Evolutionary conservation across 2,329 filamentous ascomycete species (phyloP).

Genomic region (Verticillium alfalfae): DNA sequence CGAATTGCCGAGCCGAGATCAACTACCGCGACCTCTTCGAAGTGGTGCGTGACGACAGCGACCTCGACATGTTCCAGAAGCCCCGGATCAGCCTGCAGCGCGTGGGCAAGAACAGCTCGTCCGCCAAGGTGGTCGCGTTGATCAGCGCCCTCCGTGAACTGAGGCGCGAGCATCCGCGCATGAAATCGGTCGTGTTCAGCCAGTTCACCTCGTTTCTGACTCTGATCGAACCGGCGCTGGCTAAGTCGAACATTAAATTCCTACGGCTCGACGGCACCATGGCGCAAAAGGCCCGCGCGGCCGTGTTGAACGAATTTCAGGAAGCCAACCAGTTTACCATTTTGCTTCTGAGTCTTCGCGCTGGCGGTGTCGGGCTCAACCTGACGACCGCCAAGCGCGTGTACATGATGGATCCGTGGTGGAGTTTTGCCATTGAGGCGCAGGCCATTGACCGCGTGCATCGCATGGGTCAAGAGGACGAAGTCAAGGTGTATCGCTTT

Average conservation of each 20-base stretch:
- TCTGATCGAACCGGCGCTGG: slow-evolving; percentile 78
- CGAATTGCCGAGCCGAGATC: slow-evolving; percentile 82
- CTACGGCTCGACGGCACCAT: slow-evolving; percentile 91
- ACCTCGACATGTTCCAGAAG: slow-evolving; percentile 37
- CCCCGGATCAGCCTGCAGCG: slow-evolving; percentile 56
- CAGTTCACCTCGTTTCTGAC: slow-evolving; percentile 97
- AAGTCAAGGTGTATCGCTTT: slow-evolving; percentile 83
- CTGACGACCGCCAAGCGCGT: slow-evolving; percentile 83
- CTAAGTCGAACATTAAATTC: slow-evolving; percentile 65
- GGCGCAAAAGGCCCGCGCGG: slow-evolving; percentile 76
- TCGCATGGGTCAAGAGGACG: slow-evolving; percentile 86
- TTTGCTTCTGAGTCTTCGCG: slow-evolving; percentile 76
- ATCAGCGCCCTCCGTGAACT: slow-evolving; percentile 68
- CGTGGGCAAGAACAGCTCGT: slow-evolving; percentile 58
- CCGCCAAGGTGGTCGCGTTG: slow-evolving; percentile 81
- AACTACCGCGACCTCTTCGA: slow-evolving; percentile 85
- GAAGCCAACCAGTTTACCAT: slow-evolving; percentile 60
- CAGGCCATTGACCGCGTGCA: slow-evolving; percentile 98
- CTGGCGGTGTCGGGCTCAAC: slow-evolving; percentile 91
- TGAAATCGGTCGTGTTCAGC: slow-evolving; percentile 90
- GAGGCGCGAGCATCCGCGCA: slow-evolving; percentile 57
- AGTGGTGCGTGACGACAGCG: slow-evolving; percentile 73
- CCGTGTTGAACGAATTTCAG: slow-evolving; percentile 70
- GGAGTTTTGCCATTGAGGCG: slow-evolving; percentile 94
- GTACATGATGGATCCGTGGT: slow-evolving; percentile 99